Base-by-base conservation (phyloP, 2,329 filamentous ascomycete species). In the Cadophora gregata region DNA sequence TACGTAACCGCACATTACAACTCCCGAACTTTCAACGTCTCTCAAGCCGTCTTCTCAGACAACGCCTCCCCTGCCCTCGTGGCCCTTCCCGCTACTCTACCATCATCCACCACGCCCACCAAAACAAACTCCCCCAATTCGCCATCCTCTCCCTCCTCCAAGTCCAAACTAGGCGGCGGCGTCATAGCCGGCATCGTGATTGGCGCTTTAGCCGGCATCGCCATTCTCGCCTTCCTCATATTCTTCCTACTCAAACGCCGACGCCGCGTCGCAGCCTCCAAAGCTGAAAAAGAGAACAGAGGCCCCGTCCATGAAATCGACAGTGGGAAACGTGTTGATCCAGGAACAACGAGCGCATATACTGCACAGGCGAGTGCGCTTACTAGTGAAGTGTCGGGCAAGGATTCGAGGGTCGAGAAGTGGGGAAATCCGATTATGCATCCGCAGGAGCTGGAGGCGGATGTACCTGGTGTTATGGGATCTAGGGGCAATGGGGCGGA, bases 1-100 rank as follows among this genome's bases (percentile, higher is more conserved):
- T 75, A 75, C 62, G 64, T 77, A 16, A 73, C 69, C 14, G 67
- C 71, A 12, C 66, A 76, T 60, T 77, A 76, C 36, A 67, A 77
- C n/a, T 68, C 66, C 21, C 42, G 68, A 1, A 75, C 72, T 8
- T 76, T 77, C 65, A 74, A 71, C 31, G 71, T 77, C 60, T 71
- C 70, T 1, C 74, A 75, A 66, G 64, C 61, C 38, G 33, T 71
- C 25, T 75, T 74, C 51, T 63, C 69, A n/a, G 68, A 70, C 5
- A 45, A 63, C 2, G 53, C 59, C 2, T 36, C 48, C 3, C 36
- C 65, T 29, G 16, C 64, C 3, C 60, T 74, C 31, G 33, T 71
- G 12, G 69, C 70, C 9, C 58, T 74, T 1, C 68, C 72, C 1
- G 45, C 72, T 14, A 55, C n/a, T 3, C 51, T 69, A 3, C 65